phyloP scores from a whole-genome alignment of 2,329 filamentous ascomycete genomes.

The Curvularia spicifera region DNA sequence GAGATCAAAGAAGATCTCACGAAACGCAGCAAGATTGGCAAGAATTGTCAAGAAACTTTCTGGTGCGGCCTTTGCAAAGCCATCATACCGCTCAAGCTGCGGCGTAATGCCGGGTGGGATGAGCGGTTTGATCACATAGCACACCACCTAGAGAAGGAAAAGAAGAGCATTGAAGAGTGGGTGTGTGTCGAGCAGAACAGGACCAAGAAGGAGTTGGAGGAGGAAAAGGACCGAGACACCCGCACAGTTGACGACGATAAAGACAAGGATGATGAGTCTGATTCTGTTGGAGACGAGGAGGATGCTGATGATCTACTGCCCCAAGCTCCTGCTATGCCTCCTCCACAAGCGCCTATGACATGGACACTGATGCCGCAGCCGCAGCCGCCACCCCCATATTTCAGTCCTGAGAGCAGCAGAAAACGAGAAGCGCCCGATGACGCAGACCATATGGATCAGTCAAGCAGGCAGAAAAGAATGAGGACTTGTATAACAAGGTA shows the following conservation, averaged over 20 bases:
- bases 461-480: background rate
- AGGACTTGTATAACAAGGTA: background rate
- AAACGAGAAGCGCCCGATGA: conserved; percentile 1
- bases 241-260: conserved; percentile 26
- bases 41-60: conserved; percentile 69
- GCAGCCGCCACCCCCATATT: background rate
- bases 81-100: conserved; percentile 57
- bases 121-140: conserved; percentile 78
- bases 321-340: background rate
- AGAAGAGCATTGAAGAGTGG: conserved; percentile 65
- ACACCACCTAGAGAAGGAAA: conserved; percentile 67
- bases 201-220: conserved; percentile 39
- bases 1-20: conserved; percentile 51
- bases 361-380: background rate
- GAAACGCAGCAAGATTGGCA: conserved; percentile 65
- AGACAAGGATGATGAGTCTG: conserved; percentile 12
- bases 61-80: conserved; percentile 88
- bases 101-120: conserved; percentile 63
- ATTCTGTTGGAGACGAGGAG: conserved; percentile 13
- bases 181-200: conserved; percentile 49
- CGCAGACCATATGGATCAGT: background rate
- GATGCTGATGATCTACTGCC: conserved; percentile 2
- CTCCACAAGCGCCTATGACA: background rate
- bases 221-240: conserved; percentile 29
- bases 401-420: background rate